These are phyloP conservation scores for Diaporthe longicolla DNA, from an alignment of 2,329 filamentous ascomycete genomes.

Conservation along the genomic window DNA sequence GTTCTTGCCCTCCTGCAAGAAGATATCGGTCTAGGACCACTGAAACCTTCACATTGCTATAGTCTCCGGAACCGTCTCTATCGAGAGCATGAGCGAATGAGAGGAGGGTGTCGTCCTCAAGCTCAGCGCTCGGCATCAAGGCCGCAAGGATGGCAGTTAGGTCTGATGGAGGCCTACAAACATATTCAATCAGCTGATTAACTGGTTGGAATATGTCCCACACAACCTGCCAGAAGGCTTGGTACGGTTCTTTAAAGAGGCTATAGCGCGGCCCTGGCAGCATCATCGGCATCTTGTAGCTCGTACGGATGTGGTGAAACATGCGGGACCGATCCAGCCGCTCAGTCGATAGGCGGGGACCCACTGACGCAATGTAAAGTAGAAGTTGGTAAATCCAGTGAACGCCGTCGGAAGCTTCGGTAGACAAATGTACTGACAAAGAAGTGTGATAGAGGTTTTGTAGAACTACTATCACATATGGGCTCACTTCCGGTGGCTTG, in stretches of 20 bases:
- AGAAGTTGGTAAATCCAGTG: not conserved
- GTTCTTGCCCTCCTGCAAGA: too few species aligned
- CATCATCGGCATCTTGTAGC: not conserved
- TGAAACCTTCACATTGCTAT: too few species aligned
- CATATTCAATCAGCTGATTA: too few species aligned
- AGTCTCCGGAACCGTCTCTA: too few species aligned
- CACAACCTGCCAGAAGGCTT: too few species aligned
- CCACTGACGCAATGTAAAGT: not conserved
- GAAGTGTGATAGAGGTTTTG: not conserved
- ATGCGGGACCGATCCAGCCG: not conserved
- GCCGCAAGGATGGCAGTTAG: not conserved
- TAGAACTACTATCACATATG: not conserved
- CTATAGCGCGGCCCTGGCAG: too few species aligned
- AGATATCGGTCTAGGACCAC: too few species aligned
- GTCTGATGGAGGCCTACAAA: too few species aligned
- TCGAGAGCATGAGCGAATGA: not conserved
- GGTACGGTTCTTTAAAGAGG: too few species aligned
- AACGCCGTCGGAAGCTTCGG: fast-evolving
- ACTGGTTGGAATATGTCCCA: not conserved
- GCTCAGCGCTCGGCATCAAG: not conserved
- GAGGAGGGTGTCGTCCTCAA: not conserved
- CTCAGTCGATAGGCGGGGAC: fast-evolving
- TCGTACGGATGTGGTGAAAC: not conserved
- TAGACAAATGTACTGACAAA: not conserved
- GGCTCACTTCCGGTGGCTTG: too few species aligned